These are phyloP conservation scores for Batkoa obscura DNA, from an alignment of 371 early-diverging fungal genomes.

Conservation along the genomic window DNA sequence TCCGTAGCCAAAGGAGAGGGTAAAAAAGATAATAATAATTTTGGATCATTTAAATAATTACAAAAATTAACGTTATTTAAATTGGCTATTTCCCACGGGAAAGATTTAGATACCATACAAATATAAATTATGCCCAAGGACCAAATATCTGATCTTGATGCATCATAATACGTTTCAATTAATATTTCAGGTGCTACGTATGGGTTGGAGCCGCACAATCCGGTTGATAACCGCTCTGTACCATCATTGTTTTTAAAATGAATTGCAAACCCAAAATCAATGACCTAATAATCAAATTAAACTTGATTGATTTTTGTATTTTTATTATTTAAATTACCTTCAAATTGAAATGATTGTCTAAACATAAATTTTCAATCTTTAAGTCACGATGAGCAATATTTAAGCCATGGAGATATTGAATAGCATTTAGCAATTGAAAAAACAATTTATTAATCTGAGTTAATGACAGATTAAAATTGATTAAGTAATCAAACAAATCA, in stretches of 20 bases:
- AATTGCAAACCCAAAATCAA: slow-evolving; percentile 84
- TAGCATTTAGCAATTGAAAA: slow-evolving; percentile 40
- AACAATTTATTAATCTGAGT: slow-evolving; percentile 44
- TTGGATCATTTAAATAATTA: background rate
- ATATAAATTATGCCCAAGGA: slow-evolving; percentile 45
- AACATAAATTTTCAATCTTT: slow-evolving; percentile 66
- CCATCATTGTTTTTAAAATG: slow-evolving; percentile 41
- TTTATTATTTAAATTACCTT: too few species aligned
- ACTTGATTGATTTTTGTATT: too few species aligned
- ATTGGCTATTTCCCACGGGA: slow-evolving; percentile 41
- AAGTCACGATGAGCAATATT: slow-evolving; percentile 66
- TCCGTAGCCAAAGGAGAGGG: background rate
- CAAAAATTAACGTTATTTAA: slow-evolving; percentile 17
- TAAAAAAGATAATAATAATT: background rate
- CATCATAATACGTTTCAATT: slow-evolving; percentile 24
- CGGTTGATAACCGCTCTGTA: slow-evolving; percentile 28
- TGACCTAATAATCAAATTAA: too few species aligned
- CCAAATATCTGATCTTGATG: slow-evolving; percentile 44
- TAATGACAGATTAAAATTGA: slow-evolving; percentile 6
- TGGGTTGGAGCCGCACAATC: slow-evolving; percentile 34
- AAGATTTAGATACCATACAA: slow-evolving; percentile 40
- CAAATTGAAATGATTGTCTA: slow-evolving; percentile 42
- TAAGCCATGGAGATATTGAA: slow-evolving; percentile 33
- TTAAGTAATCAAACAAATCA: slow-evolving; percentile 34
- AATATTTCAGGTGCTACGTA: slow-evolving; percentile 38